phyloP scores from a whole-genome alignment of 495 filamentous ascomycete species.

The Staphylotrichum longicolle region DNA sequence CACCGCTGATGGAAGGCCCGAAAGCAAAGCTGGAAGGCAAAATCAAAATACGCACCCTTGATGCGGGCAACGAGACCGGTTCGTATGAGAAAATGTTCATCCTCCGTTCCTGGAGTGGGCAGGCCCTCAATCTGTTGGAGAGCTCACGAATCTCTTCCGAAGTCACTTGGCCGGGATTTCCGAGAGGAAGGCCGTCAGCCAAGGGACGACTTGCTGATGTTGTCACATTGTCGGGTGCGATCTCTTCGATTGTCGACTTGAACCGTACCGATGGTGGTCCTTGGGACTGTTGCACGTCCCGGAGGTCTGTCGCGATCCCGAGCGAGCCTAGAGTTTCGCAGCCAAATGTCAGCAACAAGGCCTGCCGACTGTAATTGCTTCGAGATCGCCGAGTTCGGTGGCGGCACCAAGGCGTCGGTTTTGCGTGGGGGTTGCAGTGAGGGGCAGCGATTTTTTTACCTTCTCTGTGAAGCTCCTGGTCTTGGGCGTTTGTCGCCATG shows the following conservation, averaged over 20 bases:
- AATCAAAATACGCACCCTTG: slow-evolving; percentile 61
- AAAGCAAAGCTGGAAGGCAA: neutral
- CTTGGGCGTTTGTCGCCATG: slow-evolving; percentile 25
- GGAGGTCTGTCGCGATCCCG: slow-evolving; percentile 20
- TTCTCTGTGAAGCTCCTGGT: slow-evolving; percentile 20
- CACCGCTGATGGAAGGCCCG: slow-evolving; percentile 1
- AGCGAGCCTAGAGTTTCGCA: neutral
- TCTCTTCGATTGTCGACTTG: slow-evolving; percentile 71
- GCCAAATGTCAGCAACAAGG: slow-evolving; percentile 15
- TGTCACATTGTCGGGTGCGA: slow-evolving; percentile 53
- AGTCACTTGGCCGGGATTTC: slow-evolving; percentile 42
- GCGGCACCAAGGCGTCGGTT: neutral
- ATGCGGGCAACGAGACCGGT: slow-evolving; percentile 80
- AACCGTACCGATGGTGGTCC: slow-evolving; percentile 66
- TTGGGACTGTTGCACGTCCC: slow-evolving; percentile 22
- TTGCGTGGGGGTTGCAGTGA: slow-evolving; percentile 27
- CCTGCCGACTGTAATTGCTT: slow-evolving; percentile 15
- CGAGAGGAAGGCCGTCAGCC: slow-evolving; percentile 21
- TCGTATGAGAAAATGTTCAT: slow-evolving; percentile 84
- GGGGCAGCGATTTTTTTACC: slow-evolving; percentile 27
- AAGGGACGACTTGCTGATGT: slow-evolving; percentile 27
- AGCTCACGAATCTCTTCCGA: slow-evolving; percentile 68
- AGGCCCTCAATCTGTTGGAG: slow-evolving; percentile 66
- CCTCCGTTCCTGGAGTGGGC: slow-evolving; percentile 75
- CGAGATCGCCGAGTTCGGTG: slow-evolving; percentile 1